These are phyloP conservation scores for Cystobasidium pallidum DNA, from an alignment of 1,284 basidiomycete species.

Conservation along the genomic window DNA sequence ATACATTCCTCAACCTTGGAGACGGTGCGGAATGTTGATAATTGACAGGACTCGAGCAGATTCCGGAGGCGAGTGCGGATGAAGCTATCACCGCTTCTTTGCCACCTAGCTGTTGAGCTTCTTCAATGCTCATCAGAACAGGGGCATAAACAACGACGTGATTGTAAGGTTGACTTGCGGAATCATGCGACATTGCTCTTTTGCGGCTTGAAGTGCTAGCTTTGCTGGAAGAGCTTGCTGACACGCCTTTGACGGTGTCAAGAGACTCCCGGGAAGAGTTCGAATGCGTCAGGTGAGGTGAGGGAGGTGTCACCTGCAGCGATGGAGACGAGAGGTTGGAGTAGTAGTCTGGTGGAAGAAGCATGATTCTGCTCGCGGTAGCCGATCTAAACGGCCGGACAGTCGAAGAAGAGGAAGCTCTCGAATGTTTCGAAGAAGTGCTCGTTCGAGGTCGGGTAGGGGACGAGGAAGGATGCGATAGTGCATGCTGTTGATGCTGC, in stretches of 20 bases:
- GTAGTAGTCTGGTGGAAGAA: constrained; percentile 31
- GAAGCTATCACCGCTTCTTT: constrained; percentile 43
- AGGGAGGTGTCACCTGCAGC: constrained; percentile 12
- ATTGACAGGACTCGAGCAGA: constrained; percentile 6
- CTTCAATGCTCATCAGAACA: constrained; percentile 38
- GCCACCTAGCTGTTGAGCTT: constrained; percentile 39
- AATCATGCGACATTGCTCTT: constrained; percentile 39
- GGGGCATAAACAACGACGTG: constrained; percentile 41
- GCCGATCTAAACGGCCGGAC: constrained; percentile 27
- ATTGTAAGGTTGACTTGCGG: constrained; percentile 5
- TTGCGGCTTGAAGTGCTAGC: neutral
- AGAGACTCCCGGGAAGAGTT: constrained; percentile 31
- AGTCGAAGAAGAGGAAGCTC: constrained; percentile 36
- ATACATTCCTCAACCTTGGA: constrained; percentile 12
- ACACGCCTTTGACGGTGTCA: constrained; percentile 30
- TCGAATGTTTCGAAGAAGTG: constrained; percentile 24
- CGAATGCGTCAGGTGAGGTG: constrained; percentile 7
- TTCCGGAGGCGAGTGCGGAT: constrained; percentile 7
- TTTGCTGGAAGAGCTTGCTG: neutral
- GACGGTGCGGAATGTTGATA: constrained; percentile 1
- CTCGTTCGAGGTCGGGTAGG: neutral
- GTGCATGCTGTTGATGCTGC: constrained; percentile 1
- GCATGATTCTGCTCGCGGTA: constrained; percentile 40
- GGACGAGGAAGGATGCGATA: neutral
- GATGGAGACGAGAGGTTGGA: neutral